A percentile compares a stretch with the other conserved stretches of the same genome.
These are phyloP conservation scores for Falciphora oryzae DNA, from an alignment of 2,329 filamentous ascomycete species.

Conservation along the genomic window DNA sequence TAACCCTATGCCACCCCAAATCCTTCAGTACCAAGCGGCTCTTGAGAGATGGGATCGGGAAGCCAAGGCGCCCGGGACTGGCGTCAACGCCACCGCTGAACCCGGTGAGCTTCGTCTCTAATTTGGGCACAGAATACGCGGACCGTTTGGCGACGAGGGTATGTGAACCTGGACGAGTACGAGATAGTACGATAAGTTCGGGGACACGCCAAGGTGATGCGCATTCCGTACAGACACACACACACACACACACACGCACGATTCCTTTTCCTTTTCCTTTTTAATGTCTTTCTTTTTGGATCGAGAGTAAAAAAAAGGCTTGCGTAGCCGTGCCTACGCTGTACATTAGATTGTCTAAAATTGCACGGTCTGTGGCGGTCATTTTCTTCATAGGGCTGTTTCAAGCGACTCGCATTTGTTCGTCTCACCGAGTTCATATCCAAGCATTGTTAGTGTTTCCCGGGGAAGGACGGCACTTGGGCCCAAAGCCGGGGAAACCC, in stretches of 20 bases:
- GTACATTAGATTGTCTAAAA: neutral
- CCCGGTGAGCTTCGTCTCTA: neutral
- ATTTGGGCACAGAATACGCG: neutral
- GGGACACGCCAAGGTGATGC: neutral
- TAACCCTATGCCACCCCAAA: neutral
- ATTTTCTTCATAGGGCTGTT: neutral
- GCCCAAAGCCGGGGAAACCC: neutral
- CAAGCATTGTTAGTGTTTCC: no score
- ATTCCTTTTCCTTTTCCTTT: neutral
- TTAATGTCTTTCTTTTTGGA: neutral
- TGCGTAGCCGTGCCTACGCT: neutral
- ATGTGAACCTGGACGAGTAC: neutral
- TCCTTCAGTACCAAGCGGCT: conserved; percentile 16
- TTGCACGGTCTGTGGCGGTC: no score
- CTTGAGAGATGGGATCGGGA: conserved; percentile 15
- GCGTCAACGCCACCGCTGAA: neutral
- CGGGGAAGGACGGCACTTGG: neutral
- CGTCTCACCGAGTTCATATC: no score
- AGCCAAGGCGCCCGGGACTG: neutral
- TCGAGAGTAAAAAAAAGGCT: neutral
- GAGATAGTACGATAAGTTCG: neutral
- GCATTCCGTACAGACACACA: neutral
- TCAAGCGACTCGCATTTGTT: neutral
- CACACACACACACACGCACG: no score
- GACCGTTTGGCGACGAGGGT: neutral